Percentiles rank a stretch among this genome's conserved stretches.
phyloP scores from a whole-genome alignment of 129 eudicot species.

The Artemisia tridentata region DNA sequence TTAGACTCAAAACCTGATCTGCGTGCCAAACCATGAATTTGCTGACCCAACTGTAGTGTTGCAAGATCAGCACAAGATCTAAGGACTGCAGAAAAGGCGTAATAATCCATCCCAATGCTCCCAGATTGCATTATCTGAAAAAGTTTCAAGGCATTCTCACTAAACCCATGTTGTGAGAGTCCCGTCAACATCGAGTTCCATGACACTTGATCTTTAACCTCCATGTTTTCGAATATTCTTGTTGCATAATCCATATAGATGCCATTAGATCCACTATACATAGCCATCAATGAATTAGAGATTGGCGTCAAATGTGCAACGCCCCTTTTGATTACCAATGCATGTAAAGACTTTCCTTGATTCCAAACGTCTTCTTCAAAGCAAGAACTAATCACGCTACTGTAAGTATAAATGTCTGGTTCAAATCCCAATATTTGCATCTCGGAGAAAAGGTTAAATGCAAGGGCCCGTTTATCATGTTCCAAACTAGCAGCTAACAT shows the following conservation, averaged over 20 bases:
- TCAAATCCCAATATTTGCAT: constrained; percentile 56
- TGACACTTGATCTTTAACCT: constrained; percentile 64
- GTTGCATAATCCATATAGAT: constrained; percentile 49
- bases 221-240: constrained; percentile 43
- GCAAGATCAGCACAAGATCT: constrained; percentile 90
- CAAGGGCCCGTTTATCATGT: constrained; percentile 44
- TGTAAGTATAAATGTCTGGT: constrained; percentile 68
- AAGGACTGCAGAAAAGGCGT: constrained; percentile 68
- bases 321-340: constrained; percentile 71
- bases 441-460: constrained; percentile 52
- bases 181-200: constrained; percentile 88
- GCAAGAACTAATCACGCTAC: constrained; percentile 71
- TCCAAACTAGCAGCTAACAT: constrained; percentile 70
- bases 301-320: constrained; percentile 46
- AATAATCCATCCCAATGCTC: constrained; percentile 60
- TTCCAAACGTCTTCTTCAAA: constrained; percentile 35
- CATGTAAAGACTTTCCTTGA: constrained; percentile 66
- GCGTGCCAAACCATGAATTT: constrained; percentile 58
- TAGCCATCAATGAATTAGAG: constrained; percentile 70
- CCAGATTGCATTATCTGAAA: constrained; percentile 53
- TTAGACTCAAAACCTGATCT: constrained; percentile 61
- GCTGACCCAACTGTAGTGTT: constrained; percentile 68
- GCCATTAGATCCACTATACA: constrained; percentile 50
- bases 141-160: constrained; percentile 61
- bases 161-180: constrained; percentile 65